These are phyloP conservation scores for Colletotrichum agaves DNA, from an alignment of 2,329 filamentous ascomycete species.

Conservation along the genomic window DNA sequence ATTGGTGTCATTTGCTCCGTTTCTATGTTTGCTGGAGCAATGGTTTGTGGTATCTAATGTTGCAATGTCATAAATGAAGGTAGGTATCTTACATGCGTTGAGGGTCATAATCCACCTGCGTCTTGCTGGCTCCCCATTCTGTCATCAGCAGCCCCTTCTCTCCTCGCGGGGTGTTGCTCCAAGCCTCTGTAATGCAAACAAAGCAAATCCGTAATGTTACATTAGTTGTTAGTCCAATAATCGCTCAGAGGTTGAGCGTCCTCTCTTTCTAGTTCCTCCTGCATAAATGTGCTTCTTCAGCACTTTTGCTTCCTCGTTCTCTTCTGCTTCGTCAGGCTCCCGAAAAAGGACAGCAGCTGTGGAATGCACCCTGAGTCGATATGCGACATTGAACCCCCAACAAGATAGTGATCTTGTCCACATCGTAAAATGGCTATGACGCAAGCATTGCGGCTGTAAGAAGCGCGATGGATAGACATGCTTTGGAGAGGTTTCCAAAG, in stretches of 20 bases:
- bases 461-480: neutral
- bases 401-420: too few relatives aligned
- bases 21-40: constrained; percentile 21
- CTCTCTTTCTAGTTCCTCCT: neutral
- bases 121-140: neutral
- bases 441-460: neutral
- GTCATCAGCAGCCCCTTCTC: neutral
- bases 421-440: neutral
- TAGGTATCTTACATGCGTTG: constrained; percentile 22
- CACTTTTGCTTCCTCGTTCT: neutral
- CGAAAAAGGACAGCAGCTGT: too few relatives aligned
- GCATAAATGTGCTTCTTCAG: neutral
- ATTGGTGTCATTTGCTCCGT: constrained; percentile 6
- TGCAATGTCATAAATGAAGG: constrained; percentile 22
- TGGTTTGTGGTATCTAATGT: constrained; percentile 30
- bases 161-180: neutral
- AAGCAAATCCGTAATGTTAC: constrained; percentile 22
- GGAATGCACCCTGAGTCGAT: too few relatives aligned
- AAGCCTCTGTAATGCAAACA: constrained; percentile 12
- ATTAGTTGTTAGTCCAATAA: constrained; percentile 22
- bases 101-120: constrained; percentile 25
- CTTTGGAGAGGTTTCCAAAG: neutral
- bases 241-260: neutral
- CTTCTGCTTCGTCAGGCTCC: too few relatives aligned
- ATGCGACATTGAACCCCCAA: too few relatives aligned